A percentile compares a stretch with the other conserved stretches of the same genome.
Conservation (phyloP, 2,329 filamentous ascomycete species). For the Fusarium vanettenii region DNA sequence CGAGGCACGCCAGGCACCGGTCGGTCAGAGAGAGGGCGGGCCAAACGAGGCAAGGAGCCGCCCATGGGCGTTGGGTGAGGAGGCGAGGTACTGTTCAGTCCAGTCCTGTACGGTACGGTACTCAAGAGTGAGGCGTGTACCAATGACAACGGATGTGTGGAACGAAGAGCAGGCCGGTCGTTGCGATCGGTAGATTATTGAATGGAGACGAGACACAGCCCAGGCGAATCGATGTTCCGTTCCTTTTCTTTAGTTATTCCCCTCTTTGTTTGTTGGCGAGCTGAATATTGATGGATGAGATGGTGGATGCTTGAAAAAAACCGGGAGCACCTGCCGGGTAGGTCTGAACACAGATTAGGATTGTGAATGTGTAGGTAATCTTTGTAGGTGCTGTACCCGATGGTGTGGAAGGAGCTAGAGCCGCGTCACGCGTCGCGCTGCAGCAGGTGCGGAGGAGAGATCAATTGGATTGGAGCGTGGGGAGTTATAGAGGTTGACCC, state of each 20-base stretch:
- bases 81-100: background rate
- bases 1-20: constrained; percentile 15
- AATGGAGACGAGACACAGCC: background rate
- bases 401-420: constrained; percentile 30
- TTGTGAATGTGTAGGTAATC: background rate
- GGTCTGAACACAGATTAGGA: background rate
- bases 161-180: background rate
- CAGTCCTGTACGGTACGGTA: background rate
- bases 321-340: background rate
- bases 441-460: constrained; percentile 1
- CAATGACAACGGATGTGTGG: background rate
- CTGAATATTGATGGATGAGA: background rate
- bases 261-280: background rate
- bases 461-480: background rate
- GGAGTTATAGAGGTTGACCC: constrained; percentile 1
- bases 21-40: constrained; percentile 21
- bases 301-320: background rate
- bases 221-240: background rate
- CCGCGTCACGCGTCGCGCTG: constrained; percentile 34
- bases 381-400: constrained; percentile 1
- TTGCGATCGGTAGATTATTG: background rate
- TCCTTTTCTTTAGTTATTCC: background rate
- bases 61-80: constrained; percentile 13
- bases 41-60: constrained; percentile 22
- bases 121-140: background rate